Base-by-base conservation (phyloP, 108 stramenopile genomes). In the Craspedostauros australis region DNA sequence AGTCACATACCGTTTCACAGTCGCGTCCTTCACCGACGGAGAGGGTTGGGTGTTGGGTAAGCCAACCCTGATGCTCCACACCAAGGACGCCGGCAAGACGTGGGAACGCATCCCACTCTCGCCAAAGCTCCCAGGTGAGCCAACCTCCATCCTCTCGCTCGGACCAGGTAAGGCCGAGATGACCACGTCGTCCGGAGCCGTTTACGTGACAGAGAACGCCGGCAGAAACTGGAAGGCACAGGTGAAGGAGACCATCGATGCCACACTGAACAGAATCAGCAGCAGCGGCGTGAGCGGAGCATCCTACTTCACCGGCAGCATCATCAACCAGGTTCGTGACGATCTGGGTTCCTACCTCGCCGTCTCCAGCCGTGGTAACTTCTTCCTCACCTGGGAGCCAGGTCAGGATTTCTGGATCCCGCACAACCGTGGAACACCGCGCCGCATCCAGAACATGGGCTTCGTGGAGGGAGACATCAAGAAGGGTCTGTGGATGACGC, bases 401-500 rank as follows among this genome's bases (percentile, higher is more conserved):
- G 96, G 95, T 38, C 87, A 95, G 58, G 96, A 97, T 76, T 97
- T 95, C 64, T 97, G 96, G 96, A 90, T 95, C 55, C 96, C 96
- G 3, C 96, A 97, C 79, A 97, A 97, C 70, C 76, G 96, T 38
- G 96, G 96, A 21, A 95, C 96, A 2, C 75, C 92, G 5, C 72
- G 95, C 15, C 86, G 96, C 37, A 97, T 97, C 50, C 95, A 95
- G 69, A 95, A 94, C 55, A 97, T 97, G 96, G 96, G 96, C 39
- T 97, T 95, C 67, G 85, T 95, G 2, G 64, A 87, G 52, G 87
- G 79, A 25, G 86, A 93, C 57, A 82, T 84, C 41, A 72, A 84
- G 49, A 93, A 95, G 68, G 96, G 96, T 16, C 62, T 95, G 23
- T 97, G 96, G 96, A 95, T 95, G 95, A 93, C 94, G 6, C 64